Evolutionary conservation across 78 protist genomes (phyloP).

Genomic region (Speleostelium caveatum): DNA sequence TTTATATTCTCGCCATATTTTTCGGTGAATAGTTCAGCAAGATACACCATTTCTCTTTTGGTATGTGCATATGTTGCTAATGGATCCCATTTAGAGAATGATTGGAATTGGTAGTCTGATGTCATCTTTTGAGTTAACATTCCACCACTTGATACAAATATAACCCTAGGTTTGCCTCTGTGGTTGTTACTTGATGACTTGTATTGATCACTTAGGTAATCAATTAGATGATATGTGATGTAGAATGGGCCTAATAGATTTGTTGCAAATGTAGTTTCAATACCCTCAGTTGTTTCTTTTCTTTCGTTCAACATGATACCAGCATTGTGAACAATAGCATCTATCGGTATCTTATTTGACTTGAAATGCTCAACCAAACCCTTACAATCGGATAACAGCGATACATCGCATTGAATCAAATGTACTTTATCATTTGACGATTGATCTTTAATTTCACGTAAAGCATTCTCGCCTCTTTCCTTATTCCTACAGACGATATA

Average conservation of each 20-base stretch:
- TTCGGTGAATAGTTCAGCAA: constrained; percentile 37
- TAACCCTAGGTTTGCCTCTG: constrained; percentile 1
- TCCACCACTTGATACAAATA: constrained; percentile 62
- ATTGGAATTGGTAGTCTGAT: constrained; percentile 27
- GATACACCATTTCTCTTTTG: constrained; percentile 30
- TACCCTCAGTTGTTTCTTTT: constrained; percentile 8
- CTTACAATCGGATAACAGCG: background rate
- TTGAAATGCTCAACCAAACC: background rate
- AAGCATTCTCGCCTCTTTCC: constrained; percentile 55
- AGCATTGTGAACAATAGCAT: constrained; percentile 56
- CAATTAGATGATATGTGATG: background rate
- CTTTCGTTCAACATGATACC: constrained; percentile 37
- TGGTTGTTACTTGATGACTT: background rate
- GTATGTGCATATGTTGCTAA: constrained; percentile 48
- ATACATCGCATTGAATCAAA: constrained; percentile 31
- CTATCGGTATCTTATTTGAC: background rate
- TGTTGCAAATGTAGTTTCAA: constrained; percentile 55
- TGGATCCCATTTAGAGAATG: constrained; percentile 23
- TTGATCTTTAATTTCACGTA: constrained; percentile 18
- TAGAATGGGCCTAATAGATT: constrained; percentile 46
- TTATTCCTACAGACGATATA: constrained; percentile 59
- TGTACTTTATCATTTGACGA: background rate
- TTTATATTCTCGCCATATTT: background rate
- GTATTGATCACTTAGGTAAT: background rate
- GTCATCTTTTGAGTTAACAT: constrained; percentile 47